phyloP scores from a whole-genome alignment of 306 rosid species.

The Cyamopsis tetragonoloba region DNA sequence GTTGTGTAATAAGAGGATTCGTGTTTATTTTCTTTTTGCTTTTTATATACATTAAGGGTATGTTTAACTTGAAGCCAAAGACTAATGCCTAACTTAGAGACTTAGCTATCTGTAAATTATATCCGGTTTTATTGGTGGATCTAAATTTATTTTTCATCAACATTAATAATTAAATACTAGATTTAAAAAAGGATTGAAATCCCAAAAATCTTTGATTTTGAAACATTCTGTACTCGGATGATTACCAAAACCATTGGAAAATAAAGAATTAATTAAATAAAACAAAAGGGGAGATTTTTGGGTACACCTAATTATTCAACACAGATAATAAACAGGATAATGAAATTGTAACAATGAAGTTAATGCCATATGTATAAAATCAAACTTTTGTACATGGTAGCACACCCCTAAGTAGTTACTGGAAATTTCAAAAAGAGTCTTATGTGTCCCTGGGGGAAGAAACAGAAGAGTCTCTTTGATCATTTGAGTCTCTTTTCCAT shows the following conservation, averaged over 20 bases:
- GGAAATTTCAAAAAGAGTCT: conserved; percentile 12
- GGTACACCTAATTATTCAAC: not conserved
- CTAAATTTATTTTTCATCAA: too few species aligned
- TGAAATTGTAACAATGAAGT: conserved; percentile 15
- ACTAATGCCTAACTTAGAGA: too few species aligned
- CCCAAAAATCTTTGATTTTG: not conserved
- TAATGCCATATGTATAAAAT: not conserved
- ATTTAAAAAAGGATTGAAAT: too few species aligned
- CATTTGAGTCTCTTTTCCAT: conserved; percentile 42
- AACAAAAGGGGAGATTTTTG: not conserved
- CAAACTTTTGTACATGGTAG: conserved; percentile 26
- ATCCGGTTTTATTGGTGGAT: too few species aligned
- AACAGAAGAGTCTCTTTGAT: conserved; percentile 37
- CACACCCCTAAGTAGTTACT: conserved; percentile 1
- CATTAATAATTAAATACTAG: too few species aligned
- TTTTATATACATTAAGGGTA: too few species aligned
- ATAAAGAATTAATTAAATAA: not conserved
- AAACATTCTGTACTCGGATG: not conserved
- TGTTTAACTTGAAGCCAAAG: too few species aligned
- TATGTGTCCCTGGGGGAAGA: conserved; percentile 32
- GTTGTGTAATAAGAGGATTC: too few species aligned
- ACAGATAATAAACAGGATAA: not conserved
- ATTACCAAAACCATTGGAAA: not conserved
- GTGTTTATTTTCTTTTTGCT: too few species aligned
- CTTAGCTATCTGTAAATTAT: too few species aligned